Base-by-base conservation (phyloP, 257 asterid species). In the Solanum virginianum region DNA sequence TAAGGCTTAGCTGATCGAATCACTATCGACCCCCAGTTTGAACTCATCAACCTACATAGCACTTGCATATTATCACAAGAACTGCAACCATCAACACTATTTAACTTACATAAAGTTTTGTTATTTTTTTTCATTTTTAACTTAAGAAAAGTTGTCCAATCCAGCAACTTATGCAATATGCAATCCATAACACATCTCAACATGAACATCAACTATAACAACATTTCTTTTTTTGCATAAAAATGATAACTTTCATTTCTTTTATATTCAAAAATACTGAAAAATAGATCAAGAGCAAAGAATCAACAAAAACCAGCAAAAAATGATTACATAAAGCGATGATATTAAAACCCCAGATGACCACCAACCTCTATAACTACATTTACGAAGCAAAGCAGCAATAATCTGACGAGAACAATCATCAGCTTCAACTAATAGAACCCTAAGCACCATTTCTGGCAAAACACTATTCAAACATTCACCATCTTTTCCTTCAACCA, bases 351-450 rank as follows among this genome's bases (percentile, higher is more conserved):
- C 12, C 10, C 12, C 56, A 41, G 2, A 65, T 65, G 43, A 29
- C 72, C 72, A 29, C 72, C 72, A 32, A 68, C 99, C 99, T 95
- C 83, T 94, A 85, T 94, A 95, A 87, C 93, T 89, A 91, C 99
- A 97, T 97, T 93, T 97, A 86, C 98, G 91, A 88, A 97, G 97
- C 85, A 97, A 97, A 54, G 98, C 98, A 51, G 98, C 87, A 60
- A 97, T 97, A 89, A 97, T 95, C 87, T 97, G 98, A 89, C 99
- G 88, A 18, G 99, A 94, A 13, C 97, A 95, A 86, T 94, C 99
- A 86, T 97, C 99, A 54, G 98, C 91, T 90, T 97, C 99, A 2
- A 97, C 99, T 56, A 97, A 83, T 86, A 97, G 90, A 70, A 97
- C 98, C 79, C 98, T 92, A 65, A 97, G 86, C 86, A 72, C 92